phyloP scores from a whole-genome alignment of 805 yeast species.

The Saccharomycopsis guyanensis region DNA sequence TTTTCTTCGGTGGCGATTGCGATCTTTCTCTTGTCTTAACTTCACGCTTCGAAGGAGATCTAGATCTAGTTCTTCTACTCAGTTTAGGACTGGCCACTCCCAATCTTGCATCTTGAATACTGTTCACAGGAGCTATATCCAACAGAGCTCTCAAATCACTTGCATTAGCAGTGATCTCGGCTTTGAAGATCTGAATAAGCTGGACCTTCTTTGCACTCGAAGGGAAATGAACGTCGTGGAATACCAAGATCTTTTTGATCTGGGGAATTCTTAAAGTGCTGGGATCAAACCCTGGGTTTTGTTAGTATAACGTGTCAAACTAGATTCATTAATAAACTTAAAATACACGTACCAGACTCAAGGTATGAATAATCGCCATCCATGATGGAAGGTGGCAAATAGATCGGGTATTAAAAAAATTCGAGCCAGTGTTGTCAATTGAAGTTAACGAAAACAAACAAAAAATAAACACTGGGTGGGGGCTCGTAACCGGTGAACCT shows the following conservation, averaged over 20 bases:
- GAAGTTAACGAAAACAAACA: neutral
- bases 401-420: too few species aligned
- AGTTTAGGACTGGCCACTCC: neutral
- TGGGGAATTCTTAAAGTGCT: constrained; percentile 57
- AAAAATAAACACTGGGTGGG: neutral
- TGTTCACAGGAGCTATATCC: constrained; percentile 30
- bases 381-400: constrained; percentile 9
- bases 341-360: constrained; percentile 9
- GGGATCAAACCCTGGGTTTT: constrained; percentile 55
- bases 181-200: constrained; percentile 52
- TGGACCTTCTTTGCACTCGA: constrained; percentile 62
- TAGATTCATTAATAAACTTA: neutral
- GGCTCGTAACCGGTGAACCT: too few species aligned
- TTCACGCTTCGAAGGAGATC: neutral
- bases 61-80: neutral
- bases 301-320: neutral
- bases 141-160: constrained; percentile 29
- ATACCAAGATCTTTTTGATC: constrained; percentile 56
- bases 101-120: neutral
- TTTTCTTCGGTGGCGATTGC: neutral
- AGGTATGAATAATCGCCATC: constrained; percentile 20
- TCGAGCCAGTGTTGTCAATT: neutral
- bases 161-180: constrained; percentile 43
- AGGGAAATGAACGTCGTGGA: constrained; percentile 54
- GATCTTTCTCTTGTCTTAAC: too few species aligned